Base-by-base conservation (phyloP, 2,329 filamentous ascomycete species). In the Ceratocystis eucalypticola region DNA sequence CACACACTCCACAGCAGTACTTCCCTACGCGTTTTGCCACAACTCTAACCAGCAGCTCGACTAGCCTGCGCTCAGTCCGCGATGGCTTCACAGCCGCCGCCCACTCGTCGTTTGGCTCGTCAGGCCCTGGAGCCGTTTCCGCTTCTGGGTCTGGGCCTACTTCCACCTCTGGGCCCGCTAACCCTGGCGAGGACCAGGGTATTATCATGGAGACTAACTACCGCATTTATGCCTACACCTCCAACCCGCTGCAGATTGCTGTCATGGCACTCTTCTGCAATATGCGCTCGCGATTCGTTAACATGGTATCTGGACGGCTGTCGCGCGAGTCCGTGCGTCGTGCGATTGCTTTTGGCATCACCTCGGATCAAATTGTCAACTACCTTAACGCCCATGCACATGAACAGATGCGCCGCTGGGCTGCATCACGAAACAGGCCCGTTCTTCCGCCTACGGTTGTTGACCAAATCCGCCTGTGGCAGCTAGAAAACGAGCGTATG, bases 201-300 rank as follows among this genome's bases (percentile, higher is more conserved):
- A 91, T 99, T 73, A 92, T 99, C 72, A 84, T 99, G 70, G 94
- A 99, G 78, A 99, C 94, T 7, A 99, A 99, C 77, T 97, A 96
- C 78, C 89, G 94, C 30, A 79, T 99, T 71, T 99, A 99, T 78
- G 94, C 94, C 41, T 99, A 99, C 78, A 97, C 95, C 5, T 88
- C 88, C 44, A 96, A 91, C 0, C 90, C 92, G 0, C 84, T 99
- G 0, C 93, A 96, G 75, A 99, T 97, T 70, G 91, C 91, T 65
- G 91, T 99, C 68, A 86, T 99, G 59, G 87, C 88, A 48, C 87
- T 99, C 69, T 99, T 99, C 78, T 84, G 88, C 63, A 88, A 88
- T 68, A 86, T 99, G 65, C 88, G 87, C 71, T 91, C 92, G 75
- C 91, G 94, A 69, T 97, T 96, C 77, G 89, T 90, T 0, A 96